These are phyloP conservation scores for Coemansia sp. DNA, from an alignment of 192 early-diverging fungal genomes.

Conservation along the genomic window DNA sequence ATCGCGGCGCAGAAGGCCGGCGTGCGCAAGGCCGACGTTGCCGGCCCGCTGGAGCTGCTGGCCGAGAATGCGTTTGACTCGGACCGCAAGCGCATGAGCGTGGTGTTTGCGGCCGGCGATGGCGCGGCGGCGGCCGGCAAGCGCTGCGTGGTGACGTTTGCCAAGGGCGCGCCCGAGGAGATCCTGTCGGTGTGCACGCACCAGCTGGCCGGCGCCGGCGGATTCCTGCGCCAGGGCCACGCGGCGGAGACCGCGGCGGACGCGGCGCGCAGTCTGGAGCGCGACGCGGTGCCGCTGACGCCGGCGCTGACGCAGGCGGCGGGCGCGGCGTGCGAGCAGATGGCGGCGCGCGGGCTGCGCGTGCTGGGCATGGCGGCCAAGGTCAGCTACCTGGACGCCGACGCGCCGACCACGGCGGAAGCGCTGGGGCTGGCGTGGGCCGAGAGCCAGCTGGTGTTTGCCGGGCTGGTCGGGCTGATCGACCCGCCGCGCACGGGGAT, in stretches of 20 bases:
- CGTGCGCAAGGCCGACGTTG: slow-evolving; percentile 53
- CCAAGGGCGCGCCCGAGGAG: slow-evolving; percentile 92
- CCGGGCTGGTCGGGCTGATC: slow-evolving; percentile 88
- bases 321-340: slow-evolving; percentile 49
- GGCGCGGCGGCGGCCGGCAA: neutral
- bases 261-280: slow-evolving; percentile 20
- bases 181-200: slow-evolving; percentile 59
- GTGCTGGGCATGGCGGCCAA: slow-evolving; percentile 85
- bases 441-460: slow-evolving; percentile 74
- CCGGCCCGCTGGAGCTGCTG: slow-evolving; percentile 47
- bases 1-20: slow-evolving; percentile 82
- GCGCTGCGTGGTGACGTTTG: slow-evolving; percentile 58
- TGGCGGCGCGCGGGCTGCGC: slow-evolving; percentile 84
- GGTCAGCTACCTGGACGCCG: slow-evolving; percentile 51
- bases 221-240: slow-evolving; percentile 25
- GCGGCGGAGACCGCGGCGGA: slow-evolving; percentile 9
- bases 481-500: slow-evolving; percentile 89
- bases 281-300: slow-evolving; percentile 27
- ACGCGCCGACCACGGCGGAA: slow-evolving; percentile 46
- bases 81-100: slow-evolving; percentile 95
- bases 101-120: slow-evolving; percentile 55
- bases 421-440: slow-evolving; percentile 48
- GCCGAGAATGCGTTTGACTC: slow-evolving; percentile 89
- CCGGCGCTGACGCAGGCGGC: slow-evolving; percentile 14
- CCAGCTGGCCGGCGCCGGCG: slow-evolving; percentile 19